Evolutionary conservation across 2,329 filamentous ascomycete species (phyloP).

Genomic region (Graphilbum ipis-grandicollis): DNA sequence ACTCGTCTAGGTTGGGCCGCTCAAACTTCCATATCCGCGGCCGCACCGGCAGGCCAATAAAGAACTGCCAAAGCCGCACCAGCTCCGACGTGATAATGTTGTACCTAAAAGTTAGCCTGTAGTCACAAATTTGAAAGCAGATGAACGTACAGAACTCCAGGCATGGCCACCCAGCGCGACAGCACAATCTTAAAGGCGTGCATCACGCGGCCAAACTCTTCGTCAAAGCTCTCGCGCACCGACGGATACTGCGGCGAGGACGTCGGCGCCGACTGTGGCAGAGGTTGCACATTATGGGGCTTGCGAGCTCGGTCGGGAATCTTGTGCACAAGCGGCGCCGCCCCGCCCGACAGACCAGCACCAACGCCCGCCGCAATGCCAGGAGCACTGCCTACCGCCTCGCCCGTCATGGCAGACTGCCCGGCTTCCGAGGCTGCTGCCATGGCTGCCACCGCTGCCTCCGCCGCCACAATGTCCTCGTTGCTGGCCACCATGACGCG

Average conservation of each 20-base stretch:
- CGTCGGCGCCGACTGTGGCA: slow-evolving; percentile 3
- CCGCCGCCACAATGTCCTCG: slow-evolving; percentile 1
- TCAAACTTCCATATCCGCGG: slow-evolving; percentile 29
- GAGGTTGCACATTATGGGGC: slow-evolving; percentile 22
- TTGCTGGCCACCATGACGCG: slow-evolving; percentile 28
- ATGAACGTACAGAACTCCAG: slow-evolving; percentile 48
- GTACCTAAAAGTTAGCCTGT: slow-evolving; percentile 15
- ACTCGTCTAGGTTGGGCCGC: slow-evolving; percentile 28
- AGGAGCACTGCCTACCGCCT: too few species aligned
- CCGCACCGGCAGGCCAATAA: slow-evolving; percentile 32
- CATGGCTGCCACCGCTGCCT: slow-evolving; percentile 10
- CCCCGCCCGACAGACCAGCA: too few species aligned
- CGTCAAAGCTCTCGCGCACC: slow-evolving; percentile 37
- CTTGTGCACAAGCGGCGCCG: slow-evolving; percentile 11
- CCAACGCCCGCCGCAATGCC: too few species aligned
- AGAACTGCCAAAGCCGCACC: slow-evolving; percentile 29
- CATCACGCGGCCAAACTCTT: slow-evolving; percentile 48
- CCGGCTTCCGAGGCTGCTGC: too few species aligned
- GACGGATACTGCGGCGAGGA: slow-evolving; percentile 18
- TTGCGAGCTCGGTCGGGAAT: slow-evolving; percentile 24
- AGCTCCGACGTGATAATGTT: slow-evolving; percentile 26
- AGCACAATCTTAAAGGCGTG: slow-evolving; percentile 49
- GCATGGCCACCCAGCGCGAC: slow-evolving; percentile 51
- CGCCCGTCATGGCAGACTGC: too few species aligned
- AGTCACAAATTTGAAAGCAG: not conserved